Evolutionary conservation across 169 alveolate species (phyloP).

Genomic region (Blepharisma undulans): DNA sequence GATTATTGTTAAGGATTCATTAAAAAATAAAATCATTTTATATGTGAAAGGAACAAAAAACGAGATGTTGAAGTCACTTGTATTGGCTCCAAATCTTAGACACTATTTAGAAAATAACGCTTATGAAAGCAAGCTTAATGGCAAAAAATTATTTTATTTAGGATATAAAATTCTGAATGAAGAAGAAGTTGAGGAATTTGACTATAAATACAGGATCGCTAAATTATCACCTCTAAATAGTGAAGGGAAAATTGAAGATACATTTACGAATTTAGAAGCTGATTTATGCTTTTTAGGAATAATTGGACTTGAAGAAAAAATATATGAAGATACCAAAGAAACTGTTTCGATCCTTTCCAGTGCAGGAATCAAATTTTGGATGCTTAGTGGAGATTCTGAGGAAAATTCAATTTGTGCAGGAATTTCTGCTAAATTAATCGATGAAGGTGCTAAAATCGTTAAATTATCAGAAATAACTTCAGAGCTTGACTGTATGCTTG

Average conservation of each 20-base stretch:
- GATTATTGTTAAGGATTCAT: background rate
- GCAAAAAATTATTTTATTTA: background rate
- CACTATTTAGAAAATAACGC: background rate
- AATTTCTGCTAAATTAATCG: background rate
- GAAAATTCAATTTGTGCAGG: background rate
- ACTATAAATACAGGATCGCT: background rate
- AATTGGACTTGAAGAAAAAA: slow-evolving; percentile 67
- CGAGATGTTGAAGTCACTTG: background rate
- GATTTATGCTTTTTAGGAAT: slow-evolving; percentile 59
- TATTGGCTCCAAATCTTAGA: background rate
- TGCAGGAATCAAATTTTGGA: slow-evolving; percentile 88
- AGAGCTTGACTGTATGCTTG: background rate
- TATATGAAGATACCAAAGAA: slow-evolving; percentile 67
- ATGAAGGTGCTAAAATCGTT: background rate
- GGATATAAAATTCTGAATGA: slow-evolving; percentile 14
- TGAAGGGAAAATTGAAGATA: background rate
- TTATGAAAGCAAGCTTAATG: background rate
- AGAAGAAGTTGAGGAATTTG: background rate
- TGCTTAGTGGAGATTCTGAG: slow-evolving; percentile 82
- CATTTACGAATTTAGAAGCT: slow-evolving; percentile 54
- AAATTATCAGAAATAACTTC: background rate
- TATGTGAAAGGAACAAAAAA: slow-evolving; percentile 10
- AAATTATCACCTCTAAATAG: background rate
- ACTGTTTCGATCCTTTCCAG: slow-evolving; percentile 60
- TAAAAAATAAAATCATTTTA: background rate